Evolutionary conservation across 1,139 yeast species (phyloP).

Genomic region (Taphrina deformans): DNA sequence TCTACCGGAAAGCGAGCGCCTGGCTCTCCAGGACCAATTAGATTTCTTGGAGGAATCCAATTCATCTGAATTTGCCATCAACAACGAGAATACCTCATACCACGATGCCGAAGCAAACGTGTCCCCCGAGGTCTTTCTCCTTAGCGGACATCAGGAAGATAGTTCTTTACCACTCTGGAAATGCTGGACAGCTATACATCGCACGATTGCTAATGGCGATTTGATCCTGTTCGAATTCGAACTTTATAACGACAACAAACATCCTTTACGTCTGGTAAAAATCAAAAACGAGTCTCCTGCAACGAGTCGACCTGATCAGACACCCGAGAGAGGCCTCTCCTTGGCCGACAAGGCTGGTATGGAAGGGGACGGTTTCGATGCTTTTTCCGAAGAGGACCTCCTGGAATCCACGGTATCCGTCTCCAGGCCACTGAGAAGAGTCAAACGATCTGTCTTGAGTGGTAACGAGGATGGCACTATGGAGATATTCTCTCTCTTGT

Average conservation of each 20-base stretch:
- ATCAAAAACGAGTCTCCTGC: background rate
- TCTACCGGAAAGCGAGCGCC: constrained; percentile 11
- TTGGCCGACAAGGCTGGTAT: constrained; percentile 19
- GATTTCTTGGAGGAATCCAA: constrained; percentile 27
- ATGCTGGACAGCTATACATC: constrained; percentile 29
- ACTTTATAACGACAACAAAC: constrained; percentile 6
- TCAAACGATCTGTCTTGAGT: constrained; percentile 8
- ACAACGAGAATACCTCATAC: constrained; percentile 21
- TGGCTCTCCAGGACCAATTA: constrained; percentile 18
- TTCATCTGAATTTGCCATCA: constrained; percentile 27
- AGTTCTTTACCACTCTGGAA: background rate
- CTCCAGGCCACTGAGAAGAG: constrained; percentile 26
- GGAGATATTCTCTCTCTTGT: constrained; percentile 26
- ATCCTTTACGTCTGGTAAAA: background rate
- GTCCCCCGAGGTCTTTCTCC: constrained; percentile 26
- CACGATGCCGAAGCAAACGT: constrained; percentile 28
- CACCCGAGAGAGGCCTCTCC: constrained; percentile 6
- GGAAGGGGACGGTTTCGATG: constrained; percentile 28
- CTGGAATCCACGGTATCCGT: constrained; percentile 16
- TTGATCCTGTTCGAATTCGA: constrained; percentile 26
- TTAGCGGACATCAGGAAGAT: constrained; percentile 12
- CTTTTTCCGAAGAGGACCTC: constrained; percentile 29
- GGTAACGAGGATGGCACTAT: constrained; percentile 25
- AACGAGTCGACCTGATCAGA: background rate
- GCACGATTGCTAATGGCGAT: constrained; percentile 20